Percentiles rank a stretch among this genome's conserved stretches.
These are phyloP conservation scores for Quercus tomentella DNA, from an alignment of 331 rosid genomes.

Conservation along the genomic window DNA sequence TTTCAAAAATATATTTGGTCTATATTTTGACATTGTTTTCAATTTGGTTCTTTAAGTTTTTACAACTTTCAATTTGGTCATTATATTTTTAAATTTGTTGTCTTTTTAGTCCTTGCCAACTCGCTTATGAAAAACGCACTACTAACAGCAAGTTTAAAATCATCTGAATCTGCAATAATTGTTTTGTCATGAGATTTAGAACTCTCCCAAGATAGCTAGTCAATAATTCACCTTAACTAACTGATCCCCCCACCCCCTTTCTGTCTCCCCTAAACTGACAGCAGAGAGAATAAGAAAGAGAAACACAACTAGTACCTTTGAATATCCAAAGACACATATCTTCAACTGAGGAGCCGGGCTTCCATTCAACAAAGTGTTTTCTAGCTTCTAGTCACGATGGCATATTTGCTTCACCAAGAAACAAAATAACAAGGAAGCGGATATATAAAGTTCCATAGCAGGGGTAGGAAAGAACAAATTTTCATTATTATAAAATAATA, in stretches of 20 bases:
- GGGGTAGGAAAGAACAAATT: background rate
- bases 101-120: too few species aligned
- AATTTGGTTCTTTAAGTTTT: too few species aligned
- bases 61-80: too few species aligned
- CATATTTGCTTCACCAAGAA: conserved; percentile 79
- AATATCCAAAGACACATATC: conserved; percentile 95
- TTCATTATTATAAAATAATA: background rate
- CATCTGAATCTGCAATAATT: background rate
- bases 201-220: background rate
- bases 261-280: background rate
- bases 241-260: background rate
- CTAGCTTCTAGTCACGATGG: conserved; percentile 90
- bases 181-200: background rate
- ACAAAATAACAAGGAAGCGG: conserved; percentile 20
- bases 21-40: too few species aligned
- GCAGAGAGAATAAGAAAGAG: conserved; percentile 2
- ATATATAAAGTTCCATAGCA: background rate
- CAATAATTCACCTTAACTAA: background rate
- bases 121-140: too few species aligned
- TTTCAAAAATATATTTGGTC: too few species aligned
- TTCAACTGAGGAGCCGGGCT: conserved; percentile 74
- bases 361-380: conserved; percentile 90
- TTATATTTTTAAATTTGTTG: too few species aligned
- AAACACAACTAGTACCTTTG: conserved; percentile 53
- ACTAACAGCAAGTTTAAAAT: background rate